Conservation (phyloP, 495 filamentous ascomycete genomes). For the Geoglossum glabrum region DNA sequence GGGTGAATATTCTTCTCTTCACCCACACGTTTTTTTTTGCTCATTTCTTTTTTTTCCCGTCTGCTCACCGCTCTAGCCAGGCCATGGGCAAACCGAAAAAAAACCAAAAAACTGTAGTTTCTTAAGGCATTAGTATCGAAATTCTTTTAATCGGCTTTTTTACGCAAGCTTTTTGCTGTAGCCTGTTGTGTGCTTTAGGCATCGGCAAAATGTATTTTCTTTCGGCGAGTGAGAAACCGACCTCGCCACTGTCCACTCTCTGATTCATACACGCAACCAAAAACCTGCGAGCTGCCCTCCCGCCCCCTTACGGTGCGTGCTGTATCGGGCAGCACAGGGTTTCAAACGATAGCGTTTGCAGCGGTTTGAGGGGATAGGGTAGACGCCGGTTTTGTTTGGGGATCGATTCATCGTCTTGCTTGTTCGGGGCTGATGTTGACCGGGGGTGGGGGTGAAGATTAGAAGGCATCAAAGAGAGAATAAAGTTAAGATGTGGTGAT, state of each 20-base stretch:
- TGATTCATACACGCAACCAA: background rate
- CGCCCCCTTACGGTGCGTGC: background rate
- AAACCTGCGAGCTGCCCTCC: background rate
- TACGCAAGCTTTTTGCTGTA: background rate
- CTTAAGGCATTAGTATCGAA: background rate
- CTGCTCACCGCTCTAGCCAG: background rate
- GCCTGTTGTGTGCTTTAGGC: background rate
- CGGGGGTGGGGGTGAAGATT: background rate
- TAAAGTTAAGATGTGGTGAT: background rate
- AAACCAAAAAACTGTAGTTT: slow-evolving; percentile 3
- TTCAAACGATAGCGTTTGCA: background rate
- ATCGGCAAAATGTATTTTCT: background rate
- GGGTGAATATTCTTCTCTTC: background rate
- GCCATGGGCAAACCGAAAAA: background rate
- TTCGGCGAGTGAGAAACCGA: background rate
- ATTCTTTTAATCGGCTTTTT: background rate
- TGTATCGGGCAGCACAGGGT: background rate
- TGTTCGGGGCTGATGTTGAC: background rate
- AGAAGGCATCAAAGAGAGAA: background rate
- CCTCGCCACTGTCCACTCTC: background rate
- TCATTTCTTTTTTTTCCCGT: background rate
- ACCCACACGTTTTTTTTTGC: background rate
- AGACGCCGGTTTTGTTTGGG: background rate
- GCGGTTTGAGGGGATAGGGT: background rate
- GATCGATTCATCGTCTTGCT: background rate